Percentiles rank a stretch among this genome's conserved stretches.
Evolutionary conservation across 2,329 filamentous ascomycete genomes (phyloP).

Genomic region (Lomentospora prolificans): DNA sequence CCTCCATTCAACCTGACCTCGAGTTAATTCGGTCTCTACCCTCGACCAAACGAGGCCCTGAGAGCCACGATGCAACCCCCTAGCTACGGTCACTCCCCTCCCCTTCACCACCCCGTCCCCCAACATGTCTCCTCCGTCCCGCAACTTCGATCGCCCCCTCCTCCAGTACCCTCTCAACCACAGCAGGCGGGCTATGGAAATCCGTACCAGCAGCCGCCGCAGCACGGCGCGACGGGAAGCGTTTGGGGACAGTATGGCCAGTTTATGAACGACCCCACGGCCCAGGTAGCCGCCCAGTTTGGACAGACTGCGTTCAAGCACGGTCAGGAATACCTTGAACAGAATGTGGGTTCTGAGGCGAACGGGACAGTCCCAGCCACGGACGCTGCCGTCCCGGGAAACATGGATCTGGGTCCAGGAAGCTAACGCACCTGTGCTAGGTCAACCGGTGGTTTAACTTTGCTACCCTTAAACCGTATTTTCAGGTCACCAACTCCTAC

Average conservation of each 20-base stretch:
- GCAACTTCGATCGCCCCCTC: constrained; percentile 87
- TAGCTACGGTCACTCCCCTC: constrained; percentile 78
- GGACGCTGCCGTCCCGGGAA: background rate
- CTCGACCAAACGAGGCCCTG: too few relatives aligned
- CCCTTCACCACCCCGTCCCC: constrained; percentile 91
- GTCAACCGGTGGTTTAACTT: constrained; percentile 75
- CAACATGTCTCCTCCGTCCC: constrained; percentile 98
- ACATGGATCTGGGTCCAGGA: background rate
- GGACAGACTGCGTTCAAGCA: constrained; percentile 86
- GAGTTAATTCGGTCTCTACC: too few relatives aligned
- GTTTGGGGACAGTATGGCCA: constrained; percentile 69
- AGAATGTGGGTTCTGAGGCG: constrained; percentile 59
- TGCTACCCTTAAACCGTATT: constrained; percentile 92
- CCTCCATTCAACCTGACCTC: too few relatives aligned
- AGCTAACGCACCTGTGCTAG: constrained; percentile 19
- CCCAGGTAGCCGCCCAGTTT: constrained; percentile 90
- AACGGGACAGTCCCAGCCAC: background rate
- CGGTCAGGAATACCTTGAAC: constrained; percentile 88
- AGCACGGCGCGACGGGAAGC: constrained; percentile 30
- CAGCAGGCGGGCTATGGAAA: constrained; percentile 54
- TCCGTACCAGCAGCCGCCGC: constrained; percentile 57
- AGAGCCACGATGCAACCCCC: constrained; percentile 69
- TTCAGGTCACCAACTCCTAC: constrained; percentile 97
- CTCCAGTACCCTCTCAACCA: constrained; percentile 51
- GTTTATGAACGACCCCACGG: constrained; percentile 92